phyloP scores from a whole-genome alignment of 2,329 filamentous ascomycete genomes.

The Colletotrichum sojae region DNA sequence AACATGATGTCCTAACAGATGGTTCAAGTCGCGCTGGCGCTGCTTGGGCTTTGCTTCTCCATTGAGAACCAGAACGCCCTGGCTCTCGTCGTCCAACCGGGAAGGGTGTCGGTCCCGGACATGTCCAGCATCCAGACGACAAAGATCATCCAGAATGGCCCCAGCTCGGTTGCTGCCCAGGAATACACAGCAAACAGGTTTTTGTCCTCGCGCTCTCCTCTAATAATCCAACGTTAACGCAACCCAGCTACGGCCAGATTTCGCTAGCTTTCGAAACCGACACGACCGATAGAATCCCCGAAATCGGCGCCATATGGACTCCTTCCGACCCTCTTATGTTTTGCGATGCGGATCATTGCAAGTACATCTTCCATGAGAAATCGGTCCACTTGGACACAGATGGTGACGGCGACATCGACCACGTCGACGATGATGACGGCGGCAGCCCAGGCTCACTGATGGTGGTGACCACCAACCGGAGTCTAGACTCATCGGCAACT shows the following conservation, averaged over 20 bases:
- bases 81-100: slow-evolving; percentile 49
- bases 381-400: slow-evolving; percentile 29
- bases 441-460: too few species aligned
- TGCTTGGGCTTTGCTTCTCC: slow-evolving; percentile 58
- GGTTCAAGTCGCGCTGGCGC: slow-evolving; percentile 58
- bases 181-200: slow-evolving; percentile 60
- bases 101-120: slow-evolving; percentile 54
- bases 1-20: slow-evolving; percentile 47
- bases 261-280: slow-evolving; percentile 49
- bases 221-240: neutral
- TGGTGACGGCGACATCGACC: slow-evolving; percentile 37
- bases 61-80: slow-evolving; percentile 54
- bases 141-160: slow-evolving; percentile 46
- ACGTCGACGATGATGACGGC: slow-evolving; percentile 40
- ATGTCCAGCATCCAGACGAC: slow-evolving; percentile 52
- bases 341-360: slow-evolving; percentile 42
- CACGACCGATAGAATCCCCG: slow-evolving; percentile 42
- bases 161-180: slow-evolving; percentile 47
- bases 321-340: slow-evolving; percentile 46
- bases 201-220: neutral
- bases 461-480: slow-evolving; percentile 48
- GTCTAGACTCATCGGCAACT: slow-evolving; percentile 46
- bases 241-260: slow-evolving; percentile 53
- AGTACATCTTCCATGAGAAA: slow-evolving; percentile 55
- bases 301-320: slow-evolving; percentile 50